Base-by-base conservation (phyloP, 2,329 filamentous ascomycete genomes). In the Penicillium sp. region DNA sequence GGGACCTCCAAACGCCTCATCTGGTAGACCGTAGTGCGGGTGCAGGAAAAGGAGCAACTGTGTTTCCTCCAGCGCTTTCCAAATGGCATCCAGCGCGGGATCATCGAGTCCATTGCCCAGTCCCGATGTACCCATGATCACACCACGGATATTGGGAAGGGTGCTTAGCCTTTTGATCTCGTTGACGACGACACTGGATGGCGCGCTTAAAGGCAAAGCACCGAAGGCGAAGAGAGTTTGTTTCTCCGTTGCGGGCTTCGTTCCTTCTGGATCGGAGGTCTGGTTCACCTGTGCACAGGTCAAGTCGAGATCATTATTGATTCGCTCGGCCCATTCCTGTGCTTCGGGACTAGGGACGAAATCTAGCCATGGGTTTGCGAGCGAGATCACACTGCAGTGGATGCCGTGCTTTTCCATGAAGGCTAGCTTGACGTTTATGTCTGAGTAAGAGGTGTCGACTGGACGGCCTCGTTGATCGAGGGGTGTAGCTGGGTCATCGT, bases 281-380 rank as follows among this genome's bases (percentile, higher is more conserved):
- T 56, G 55, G 40, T 76, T 76, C 6, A 69, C 66, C 46, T 79
- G 70, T 6, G 76, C 78, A 75, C 92, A 96, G 73, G 91, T 87
- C 43, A 71, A 67, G 48, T 91, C 84, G 50, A 96, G 87, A 61
- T 93, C 90, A 62, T 87, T 79, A 72, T 96, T 97, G 71, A 96
- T 87, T 1, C 79, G 79, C 51, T 76, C 68, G 1, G 90, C 90
- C 47, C 87, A 85, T 27, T 74, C 70, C 1, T 82, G 83, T 0
- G 89, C 89, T 61, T 87, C 83, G 4, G 77, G 71, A 0, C 84
- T 69, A 0, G 79, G 73, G 0, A 96, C 75, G 69, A 96, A 97
- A 74, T 97, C 92, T 2, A 97, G 82, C 92, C 92, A 97, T 0
- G 92, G 92, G 69, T 97, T 97, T 14, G 92, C 92, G 22, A 96